Conservation (phyloP, 1,139 yeast species). For the Blastobotrys malaysiensis region DNA sequence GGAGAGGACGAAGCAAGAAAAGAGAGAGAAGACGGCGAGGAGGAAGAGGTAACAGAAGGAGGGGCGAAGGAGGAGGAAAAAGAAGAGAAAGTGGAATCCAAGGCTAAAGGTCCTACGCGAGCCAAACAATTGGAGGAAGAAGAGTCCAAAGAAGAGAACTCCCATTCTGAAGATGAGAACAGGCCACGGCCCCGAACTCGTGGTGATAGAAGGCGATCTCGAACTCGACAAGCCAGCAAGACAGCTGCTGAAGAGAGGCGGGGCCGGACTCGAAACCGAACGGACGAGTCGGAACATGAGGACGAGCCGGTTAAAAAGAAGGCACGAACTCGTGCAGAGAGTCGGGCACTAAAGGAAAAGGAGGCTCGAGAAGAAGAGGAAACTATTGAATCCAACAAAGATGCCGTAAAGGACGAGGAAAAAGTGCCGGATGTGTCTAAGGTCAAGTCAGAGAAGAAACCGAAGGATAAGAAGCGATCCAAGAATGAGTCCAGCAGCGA, state of each 20-base stretch:
- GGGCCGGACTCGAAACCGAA: slow-evolving; percentile 2
- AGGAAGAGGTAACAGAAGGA: not conserved
- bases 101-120: slow-evolving; percentile 1
- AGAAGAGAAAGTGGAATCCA: not conserved
- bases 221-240: not conserved
- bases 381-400: too few species aligned
- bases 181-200: not conserved
- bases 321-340: not conserved
- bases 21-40: not conserved
- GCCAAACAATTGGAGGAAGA: slow-evolving; percentile 7
- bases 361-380: slow-evolving; percentile 6
- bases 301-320: not conserved
- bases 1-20: not conserved
- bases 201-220: not conserved
- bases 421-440: slow-evolving; percentile 9
- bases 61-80: slow-evolving; percentile 1
- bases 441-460: too few species aligned
- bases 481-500: slow-evolving; percentile 4
- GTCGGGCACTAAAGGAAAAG: not conserved
- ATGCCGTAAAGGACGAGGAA: slow-evolving; percentile 6
- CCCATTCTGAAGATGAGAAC: not conserved
- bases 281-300: not conserved
- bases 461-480: slow-evolving; percentile 8
- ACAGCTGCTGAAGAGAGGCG: slow-evolving; percentile 7
- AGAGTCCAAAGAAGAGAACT: slow-evolving; percentile 5